Evolutionary conservation across 768 basidiomycete genomes (phyloP).

Genomic region (Gautieria morchelliformis): DNA sequence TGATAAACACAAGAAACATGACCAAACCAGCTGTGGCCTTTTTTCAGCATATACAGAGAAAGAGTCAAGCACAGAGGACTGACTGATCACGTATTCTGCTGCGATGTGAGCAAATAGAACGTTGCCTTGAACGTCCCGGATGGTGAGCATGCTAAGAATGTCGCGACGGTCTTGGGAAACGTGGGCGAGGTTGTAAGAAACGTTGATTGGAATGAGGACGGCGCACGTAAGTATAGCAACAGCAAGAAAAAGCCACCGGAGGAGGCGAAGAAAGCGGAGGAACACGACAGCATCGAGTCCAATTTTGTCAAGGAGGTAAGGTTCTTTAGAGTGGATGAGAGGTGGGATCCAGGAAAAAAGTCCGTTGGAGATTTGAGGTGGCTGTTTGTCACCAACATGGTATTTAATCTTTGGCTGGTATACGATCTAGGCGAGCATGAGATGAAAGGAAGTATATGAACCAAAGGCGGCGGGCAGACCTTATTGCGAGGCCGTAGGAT

Average conservation of each 20-base stretch:
- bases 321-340: slow-evolving; percentile 72
- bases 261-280: slow-evolving; percentile 83
- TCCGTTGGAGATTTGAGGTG: slow-evolving; percentile 73
- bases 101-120: slow-evolving; percentile 79
- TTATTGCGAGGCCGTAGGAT: slow-evolving; percentile 84
- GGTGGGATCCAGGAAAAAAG: slow-evolving; percentile 88
- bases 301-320: slow-evolving; percentile 79
- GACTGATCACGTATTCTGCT: slow-evolving; percentile 71
- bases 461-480: slow-evolving; percentile 27
- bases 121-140: slow-evolving; percentile 67
- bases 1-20: slow-evolving; percentile 57
- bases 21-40: slow-evolving; percentile 37
- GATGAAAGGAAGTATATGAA: background rate
- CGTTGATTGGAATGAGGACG: slow-evolving; percentile 80
- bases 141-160: slow-evolving; percentile 71
- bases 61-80: slow-evolving; percentile 7
- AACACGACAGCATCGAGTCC: slow-evolving; percentile 92
- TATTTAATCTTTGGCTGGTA: slow-evolving; percentile 95
- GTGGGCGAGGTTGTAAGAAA: slow-evolving; percentile 69
- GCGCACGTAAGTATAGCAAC: slow-evolving; percentile 57
- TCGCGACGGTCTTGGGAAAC: slow-evolving; percentile 44
- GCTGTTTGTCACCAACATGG: slow-evolving; percentile 65
- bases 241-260: slow-evolving; percentile 59
- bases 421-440: slow-evolving; percentile 44
- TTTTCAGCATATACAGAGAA: slow-evolving; percentile 5